Evolutionary conservation across 371 early-diverging fungal genomes (phyloP).

Genomic region (Nematocida ironsii): DNA sequence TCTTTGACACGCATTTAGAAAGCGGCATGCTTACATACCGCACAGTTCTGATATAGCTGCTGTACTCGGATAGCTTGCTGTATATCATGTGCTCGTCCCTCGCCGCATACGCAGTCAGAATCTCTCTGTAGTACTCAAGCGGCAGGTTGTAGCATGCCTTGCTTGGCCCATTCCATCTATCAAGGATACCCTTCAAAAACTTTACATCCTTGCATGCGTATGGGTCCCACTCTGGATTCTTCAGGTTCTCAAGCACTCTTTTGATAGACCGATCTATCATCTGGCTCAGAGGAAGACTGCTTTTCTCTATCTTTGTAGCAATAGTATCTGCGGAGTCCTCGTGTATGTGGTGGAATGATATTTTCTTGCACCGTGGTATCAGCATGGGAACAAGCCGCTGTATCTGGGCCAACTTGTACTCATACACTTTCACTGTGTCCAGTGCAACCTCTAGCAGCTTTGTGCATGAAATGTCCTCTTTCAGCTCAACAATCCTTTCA

Average conservation of each 20-base stretch:
- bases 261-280: not conserved
- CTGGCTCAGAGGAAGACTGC: not conserved
- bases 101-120: not conserved
- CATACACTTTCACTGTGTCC: conserved; percentile 13
- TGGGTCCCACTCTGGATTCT: conserved; percentile 20
- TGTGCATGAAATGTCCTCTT: too few species aligned
- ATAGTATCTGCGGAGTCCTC: not conserved
- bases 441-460: conserved; percentile 4
- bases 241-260: not conserved
- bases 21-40: conserved; percentile 24
- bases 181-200: conserved; percentile 14
- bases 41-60: not conserved
- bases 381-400: not conserved
- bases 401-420: conserved; percentile 11
- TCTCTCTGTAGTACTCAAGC: conserved; percentile 4
- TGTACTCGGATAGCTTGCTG: conserved; percentile 6
- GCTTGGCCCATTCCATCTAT: conserved; percentile 1
- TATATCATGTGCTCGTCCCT: not conserved
- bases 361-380: not conserved
- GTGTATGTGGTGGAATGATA: conserved; percentile 3
- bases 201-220: not conserved
- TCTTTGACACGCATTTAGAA: conserved; percentile 8
- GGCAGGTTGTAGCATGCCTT: conserved; percentile 1
- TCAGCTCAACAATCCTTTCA: too few species aligned
- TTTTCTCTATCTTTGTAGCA: not conserved